Conservation (phyloP, 257 asterid species). For the Scutellaria barbata region DNA sequence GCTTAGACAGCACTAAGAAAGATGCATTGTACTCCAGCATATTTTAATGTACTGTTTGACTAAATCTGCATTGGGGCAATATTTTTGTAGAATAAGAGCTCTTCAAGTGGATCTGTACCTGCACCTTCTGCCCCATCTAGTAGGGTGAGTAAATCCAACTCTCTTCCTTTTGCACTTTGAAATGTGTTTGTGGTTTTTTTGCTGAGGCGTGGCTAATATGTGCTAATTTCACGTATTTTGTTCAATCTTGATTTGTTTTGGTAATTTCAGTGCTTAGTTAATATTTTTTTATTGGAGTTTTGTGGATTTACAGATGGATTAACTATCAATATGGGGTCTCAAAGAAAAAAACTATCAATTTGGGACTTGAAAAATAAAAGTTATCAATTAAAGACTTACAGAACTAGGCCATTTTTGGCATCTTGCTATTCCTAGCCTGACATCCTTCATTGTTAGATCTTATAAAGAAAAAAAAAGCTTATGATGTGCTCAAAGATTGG, state of each 20-base stretch:
- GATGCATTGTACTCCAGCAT: no score
- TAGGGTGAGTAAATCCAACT: conserved; percentile 51
- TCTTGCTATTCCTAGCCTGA: no score
- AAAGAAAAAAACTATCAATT: no score
- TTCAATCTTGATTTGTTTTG: not conserved
- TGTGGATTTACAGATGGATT: no score
- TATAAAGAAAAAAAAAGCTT: no score
- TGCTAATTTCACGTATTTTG: not conserved
- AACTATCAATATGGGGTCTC: no score
- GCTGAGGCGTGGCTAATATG: not conserved
- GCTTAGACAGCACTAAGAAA: no score
- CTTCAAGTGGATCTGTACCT: conserved; percentile 55
- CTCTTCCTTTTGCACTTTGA: conserved; percentile 47
- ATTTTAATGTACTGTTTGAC: conserved; percentile 21
- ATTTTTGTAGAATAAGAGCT: conserved; percentile 57
- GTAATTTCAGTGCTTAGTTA: not conserved
- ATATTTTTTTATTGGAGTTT: not conserved
- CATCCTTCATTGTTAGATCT: no score
- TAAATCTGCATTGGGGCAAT: conserved; percentile 29
- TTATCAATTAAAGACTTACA: no score
- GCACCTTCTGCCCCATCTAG: conserved; percentile 56
- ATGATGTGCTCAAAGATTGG: no score
- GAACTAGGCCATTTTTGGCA: no score
- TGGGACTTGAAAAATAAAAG: no score
- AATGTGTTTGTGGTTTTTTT: conserved; percentile 29